A percentile compares a stretch with the other conserved stretches of the same genome.
Conservation (phyloP, 2,329 filamentous ascomycete genomes). For the Alternaria arborescens region DNA sequence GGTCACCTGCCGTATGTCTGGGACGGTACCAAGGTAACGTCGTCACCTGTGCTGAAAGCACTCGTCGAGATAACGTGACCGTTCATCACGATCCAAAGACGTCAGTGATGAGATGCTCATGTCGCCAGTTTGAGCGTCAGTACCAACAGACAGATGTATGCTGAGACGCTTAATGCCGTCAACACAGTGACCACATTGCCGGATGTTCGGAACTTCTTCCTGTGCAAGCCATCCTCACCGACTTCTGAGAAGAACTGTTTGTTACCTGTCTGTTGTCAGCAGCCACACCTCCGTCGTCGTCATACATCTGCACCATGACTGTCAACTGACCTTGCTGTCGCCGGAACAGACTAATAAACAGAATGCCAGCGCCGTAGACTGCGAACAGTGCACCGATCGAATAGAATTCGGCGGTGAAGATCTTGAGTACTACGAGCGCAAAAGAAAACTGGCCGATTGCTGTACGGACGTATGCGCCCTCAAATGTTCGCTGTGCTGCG, state of each 20-base stretch:
- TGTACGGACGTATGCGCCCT: conserved; percentile 95
- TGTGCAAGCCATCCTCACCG: conserved; percentile 67
- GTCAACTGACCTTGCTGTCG: conserved; percentile 72
- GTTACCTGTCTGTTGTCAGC: conserved; percentile 64
- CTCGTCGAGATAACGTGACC: background rate
- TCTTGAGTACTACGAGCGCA: conserved; percentile 90
- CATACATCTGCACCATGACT: background rate
- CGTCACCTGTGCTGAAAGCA: background rate
- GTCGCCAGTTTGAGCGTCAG: conserved; percentile 62
- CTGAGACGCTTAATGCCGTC: conserved; percentile 68
- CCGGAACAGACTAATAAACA: conserved; percentile 84
- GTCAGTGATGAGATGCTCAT: background rate
- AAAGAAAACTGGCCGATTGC: conserved; percentile 96
- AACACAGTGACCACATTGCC: conserved; percentile 71
- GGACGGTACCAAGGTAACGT: background rate
- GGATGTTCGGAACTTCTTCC: conserved; percentile 70
- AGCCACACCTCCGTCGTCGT: background rate
- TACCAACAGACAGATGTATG: conserved; percentile 67
- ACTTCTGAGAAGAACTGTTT: conserved; percentile 83
- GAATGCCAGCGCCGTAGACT: conserved; percentile 84
- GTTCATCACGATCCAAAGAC: background rate
- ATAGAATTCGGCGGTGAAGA: conserved; percentile 97
- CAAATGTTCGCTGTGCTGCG: conserved; percentile 94
- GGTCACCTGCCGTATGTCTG: background rate
- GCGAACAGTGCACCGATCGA: conserved; percentile 95